Base-by-base conservation (phyloP, 345 rosid genomes). In the Lepidium sativum region DNA sequence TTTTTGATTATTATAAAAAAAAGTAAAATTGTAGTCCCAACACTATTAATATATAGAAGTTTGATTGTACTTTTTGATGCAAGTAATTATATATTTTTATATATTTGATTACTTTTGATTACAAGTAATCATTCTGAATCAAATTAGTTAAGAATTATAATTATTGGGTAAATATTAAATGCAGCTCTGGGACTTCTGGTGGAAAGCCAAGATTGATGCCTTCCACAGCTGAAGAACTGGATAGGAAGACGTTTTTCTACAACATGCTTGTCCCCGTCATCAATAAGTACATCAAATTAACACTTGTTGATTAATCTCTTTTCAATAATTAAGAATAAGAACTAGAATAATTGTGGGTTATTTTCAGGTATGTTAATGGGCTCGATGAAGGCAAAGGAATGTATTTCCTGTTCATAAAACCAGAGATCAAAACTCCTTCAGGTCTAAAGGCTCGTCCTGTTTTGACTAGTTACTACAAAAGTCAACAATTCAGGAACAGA, bases 371-470 rank as follows among this genome's bases (percentile, higher is more conserved):
- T 17, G 41, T 54, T 14, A 33, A 17, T 54, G 58, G 58, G 38
- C 58, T 54, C 4, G 58, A 54, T 17, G 63, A 77, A 68, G 86
- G 86, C 23, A 82, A 82, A 34, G 82, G 84, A 69, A 80, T 84
- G 86, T 82, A 84, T 51, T 79, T 84, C 73, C 53, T 80, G 67
- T 84, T 84, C 67, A 60, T 84, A 32, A 84, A 84, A 78, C 80
- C 84, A 17, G 89, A 84, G 70, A 68, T 78, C 13, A 78, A 65
- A 57, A 80, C 89, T n/a, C 86, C 77, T 1, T 73, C 82, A 27
- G 84, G 86, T 17, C 77, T 84, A 12, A 58, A 70, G 50, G 89
- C 89, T n/a, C 73, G 86, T 48, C 89, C 84, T 4, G 84, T 82
- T 35, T 70, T 84, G 13, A 80, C 89, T 37, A 84, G 86, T 57